Conservation (phyloP, 2,329 filamentous ascomycete species). For the Volutella citrinella region DNA sequence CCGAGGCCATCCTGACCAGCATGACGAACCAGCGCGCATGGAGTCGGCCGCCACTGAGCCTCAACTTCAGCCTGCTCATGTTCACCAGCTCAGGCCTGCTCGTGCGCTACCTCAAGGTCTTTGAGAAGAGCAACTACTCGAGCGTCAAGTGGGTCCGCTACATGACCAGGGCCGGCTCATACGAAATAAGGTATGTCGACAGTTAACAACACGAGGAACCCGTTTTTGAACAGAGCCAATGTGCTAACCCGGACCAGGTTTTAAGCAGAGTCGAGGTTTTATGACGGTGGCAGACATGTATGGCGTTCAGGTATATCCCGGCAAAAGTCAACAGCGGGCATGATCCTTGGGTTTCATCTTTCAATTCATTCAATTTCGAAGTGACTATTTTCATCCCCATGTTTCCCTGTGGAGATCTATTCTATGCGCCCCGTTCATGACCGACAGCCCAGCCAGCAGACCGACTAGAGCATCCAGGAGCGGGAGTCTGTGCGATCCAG, state of each 20-base stretch:
- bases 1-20: slow-evolving; percentile 87
- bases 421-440: no score
- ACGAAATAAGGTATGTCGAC: slow-evolving; percentile 76
- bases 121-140: slow-evolving; percentile 98
- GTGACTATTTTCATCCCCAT: slow-evolving; percentile 6
- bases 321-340: slow-evolving; percentile 27
- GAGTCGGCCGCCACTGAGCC: slow-evolving; percentile 86
- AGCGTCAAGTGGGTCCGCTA: slow-evolving; percentile 99
- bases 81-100: slow-evolving; percentile 93
- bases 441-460: no score
- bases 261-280: slow-evolving; percentile 22
- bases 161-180: slow-evolving; percentile 96
- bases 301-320: slow-evolving; percentile 30
- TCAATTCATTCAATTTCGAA: slow-evolving; percentile 11
- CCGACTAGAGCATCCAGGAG: no score
- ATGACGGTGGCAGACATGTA: no score
- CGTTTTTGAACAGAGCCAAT: no score
- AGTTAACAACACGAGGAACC: no score
- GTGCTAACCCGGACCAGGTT: slow-evolving; percentile 30
- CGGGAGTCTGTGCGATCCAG: no score
- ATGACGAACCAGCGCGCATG: slow-evolving; percentile 99
- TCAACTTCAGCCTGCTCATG: slow-evolving; percentile 95
- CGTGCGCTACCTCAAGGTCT: slow-evolving; percentile 95
- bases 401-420: slow-evolving; percentile 2
- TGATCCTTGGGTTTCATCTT: slow-evolving; percentile 21